A percentile compares a stretch with the other conserved stretches of the same genome.
Evolutionary conservation across 2,329 filamentous ascomycete species (phyloP).

Genomic region (Cercospora sesami): DNA sequence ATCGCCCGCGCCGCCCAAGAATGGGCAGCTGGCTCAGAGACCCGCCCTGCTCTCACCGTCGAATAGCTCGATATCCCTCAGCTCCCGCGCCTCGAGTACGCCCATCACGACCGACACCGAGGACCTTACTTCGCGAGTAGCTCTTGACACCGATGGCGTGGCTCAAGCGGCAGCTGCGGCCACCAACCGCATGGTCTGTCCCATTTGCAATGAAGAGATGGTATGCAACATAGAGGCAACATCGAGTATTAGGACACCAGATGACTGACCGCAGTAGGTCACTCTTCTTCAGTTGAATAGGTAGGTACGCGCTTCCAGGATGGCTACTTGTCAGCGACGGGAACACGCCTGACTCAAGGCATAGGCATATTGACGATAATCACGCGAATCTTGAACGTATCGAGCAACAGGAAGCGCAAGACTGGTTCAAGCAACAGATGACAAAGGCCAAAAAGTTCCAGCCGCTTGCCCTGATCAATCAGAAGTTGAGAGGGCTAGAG

Average conservation of each 20-base stretch:
- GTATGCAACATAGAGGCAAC: slow-evolving; percentile 48
- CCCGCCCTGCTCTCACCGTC: slow-evolving; percentile 59
- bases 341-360: slow-evolving; percentile 21
- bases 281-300: slow-evolving; percentile 90
- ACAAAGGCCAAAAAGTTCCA: slow-evolving; percentile 91
- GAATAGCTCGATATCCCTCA: slow-evolving; percentile 73
- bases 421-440: slow-evolving; percentile 95
- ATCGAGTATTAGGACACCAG: not conserved
- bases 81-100: slow-evolving; percentile 71
- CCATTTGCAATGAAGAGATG: slow-evolving; percentile 99
- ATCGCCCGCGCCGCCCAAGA: slow-evolving; percentile 55
- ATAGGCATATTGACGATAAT: slow-evolving; percentile 77
- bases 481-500: slow-evolving; percentile 88
- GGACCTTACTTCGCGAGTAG: slow-evolving; percentile 79
- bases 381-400: slow-evolving; percentile 87
- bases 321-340: not conserved
- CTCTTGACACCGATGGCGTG: slow-evolving; percentile 61
- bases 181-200: slow-evolving; percentile 75
- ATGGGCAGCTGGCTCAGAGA: slow-evolving; percentile 39
- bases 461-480: slow-evolving; percentile 84
- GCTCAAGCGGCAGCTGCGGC: slow-evolving; percentile 58
- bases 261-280: slow-evolving; percentile 57
- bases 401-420: slow-evolving; percentile 91
- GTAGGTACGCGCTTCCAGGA: slow-evolving; percentile 42
- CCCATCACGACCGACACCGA: slow-evolving; percentile 70